Conservation (phyloP, 345 rosid species). For the Ailanthus altissimus region DNA sequence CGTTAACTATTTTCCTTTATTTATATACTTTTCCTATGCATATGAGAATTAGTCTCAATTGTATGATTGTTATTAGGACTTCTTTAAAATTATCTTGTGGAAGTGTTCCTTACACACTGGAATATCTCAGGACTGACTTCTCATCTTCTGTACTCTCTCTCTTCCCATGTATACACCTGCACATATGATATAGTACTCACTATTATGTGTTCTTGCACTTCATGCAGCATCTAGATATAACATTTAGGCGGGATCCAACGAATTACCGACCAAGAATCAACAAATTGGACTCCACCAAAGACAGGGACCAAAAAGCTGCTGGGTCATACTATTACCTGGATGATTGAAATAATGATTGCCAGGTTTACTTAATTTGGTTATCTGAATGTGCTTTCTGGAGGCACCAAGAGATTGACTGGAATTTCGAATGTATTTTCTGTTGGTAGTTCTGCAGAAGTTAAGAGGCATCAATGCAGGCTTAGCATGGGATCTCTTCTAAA, state of each 20-base stretch:
- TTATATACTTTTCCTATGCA: background rate
- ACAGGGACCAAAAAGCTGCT: constrained; percentile 93
- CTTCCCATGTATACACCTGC: background rate
- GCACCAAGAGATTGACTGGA: background rate
- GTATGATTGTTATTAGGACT: too few relatives aligned
- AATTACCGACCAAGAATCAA: constrained; percentile 95
- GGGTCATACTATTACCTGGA: constrained; percentile 95
- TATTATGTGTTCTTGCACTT: background rate
- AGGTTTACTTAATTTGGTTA: constrained; percentile 22
- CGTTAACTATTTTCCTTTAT: background rate
- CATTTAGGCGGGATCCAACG: constrained; percentile 93
- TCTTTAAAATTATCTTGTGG: background rate
- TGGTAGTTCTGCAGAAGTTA: constrained; percentile 2
- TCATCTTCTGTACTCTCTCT: background rate
- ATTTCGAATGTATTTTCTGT: constrained; percentile 1
- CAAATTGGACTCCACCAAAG: constrained; percentile 92
- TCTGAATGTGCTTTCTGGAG: background rate
- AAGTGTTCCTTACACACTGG: background rate
- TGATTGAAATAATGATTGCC: constrained; percentile 41
- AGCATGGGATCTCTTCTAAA: background rate
- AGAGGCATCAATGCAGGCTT: background rate
- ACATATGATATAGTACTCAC: background rate
- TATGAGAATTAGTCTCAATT: background rate
- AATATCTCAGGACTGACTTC: background rate
- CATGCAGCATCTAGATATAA: constrained; percentile 85